These are phyloP conservation scores for Petunia axillaris DNA, from an alignment of 257 asterid genomes.

Conservation along the genomic window DNA sequence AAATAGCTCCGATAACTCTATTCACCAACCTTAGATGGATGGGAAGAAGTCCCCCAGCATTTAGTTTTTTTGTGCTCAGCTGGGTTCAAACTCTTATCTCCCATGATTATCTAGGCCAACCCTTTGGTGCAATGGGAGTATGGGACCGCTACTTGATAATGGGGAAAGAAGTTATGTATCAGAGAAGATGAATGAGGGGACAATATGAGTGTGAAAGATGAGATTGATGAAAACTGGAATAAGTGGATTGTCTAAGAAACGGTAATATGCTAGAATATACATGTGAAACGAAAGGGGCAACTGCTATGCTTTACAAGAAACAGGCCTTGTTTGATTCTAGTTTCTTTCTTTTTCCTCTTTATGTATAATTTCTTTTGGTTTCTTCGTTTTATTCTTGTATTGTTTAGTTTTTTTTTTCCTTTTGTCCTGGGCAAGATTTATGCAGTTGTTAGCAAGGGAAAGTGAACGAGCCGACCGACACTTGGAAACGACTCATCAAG, in stretches of 20 bases:
- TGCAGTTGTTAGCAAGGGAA: not conserved
- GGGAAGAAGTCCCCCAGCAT: not conserved
- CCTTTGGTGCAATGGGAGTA: too few species aligned
- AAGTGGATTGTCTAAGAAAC: not conserved
- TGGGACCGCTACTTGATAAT: too few species aligned
- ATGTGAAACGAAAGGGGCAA: not conserved
- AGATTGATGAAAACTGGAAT: not conserved
- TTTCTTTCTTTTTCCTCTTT: not conserved
- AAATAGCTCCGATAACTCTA: too few species aligned
- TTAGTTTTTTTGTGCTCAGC: too few species aligned
- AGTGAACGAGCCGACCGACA: not conserved
- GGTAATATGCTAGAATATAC: not conserved
- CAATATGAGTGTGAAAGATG: conserved; percentile 2
- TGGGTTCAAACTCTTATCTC: too few species aligned
- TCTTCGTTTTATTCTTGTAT: not conserved
- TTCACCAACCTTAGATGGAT: too few species aligned
- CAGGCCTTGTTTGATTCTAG: not conserved
- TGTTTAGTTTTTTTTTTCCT: not conserved
- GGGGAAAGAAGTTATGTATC: not conserved
- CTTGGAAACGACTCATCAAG: not conserved
- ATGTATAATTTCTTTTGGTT: not conserved
- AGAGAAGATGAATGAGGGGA: not conserved
- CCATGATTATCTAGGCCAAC: too few species aligned
- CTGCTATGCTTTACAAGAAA: not conserved
- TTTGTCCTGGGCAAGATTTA: conserved; percentile 16